Conservation (phyloP, 768 basidiomycete species). For the Suillus lakei region DNA sequence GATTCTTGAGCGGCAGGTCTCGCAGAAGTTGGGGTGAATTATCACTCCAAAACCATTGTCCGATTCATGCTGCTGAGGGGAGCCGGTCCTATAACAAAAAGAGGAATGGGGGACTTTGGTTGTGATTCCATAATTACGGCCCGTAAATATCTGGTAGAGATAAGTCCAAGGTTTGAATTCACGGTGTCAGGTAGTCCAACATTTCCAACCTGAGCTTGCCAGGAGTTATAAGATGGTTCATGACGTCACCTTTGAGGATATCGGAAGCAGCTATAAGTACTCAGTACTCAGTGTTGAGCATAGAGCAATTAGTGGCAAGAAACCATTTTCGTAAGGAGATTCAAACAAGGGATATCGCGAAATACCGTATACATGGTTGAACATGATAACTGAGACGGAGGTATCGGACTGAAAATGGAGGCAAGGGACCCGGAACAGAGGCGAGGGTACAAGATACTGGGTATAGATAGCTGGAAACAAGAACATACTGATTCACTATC, state of each 20-base stretch:
- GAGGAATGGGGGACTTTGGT: not conserved
- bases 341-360: not conserved
- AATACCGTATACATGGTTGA: not conserved
- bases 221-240: not conserved
- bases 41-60: not conserved
- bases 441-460: not conserved
- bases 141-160: not conserved
- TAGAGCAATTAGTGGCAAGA: no score
- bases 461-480: not conserved
- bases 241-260: not conserved
- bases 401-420: not conserved
- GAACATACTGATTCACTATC: not conserved
- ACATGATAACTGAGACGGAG: not conserved
- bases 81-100: not conserved
- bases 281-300: no score
- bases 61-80: not conserved
- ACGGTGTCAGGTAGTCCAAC: not conserved
- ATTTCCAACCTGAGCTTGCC: not conserved
- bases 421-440: not conserved
- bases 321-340: not conserved
- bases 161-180: not conserved
- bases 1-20: not conserved
- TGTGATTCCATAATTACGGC: not conserved
- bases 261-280: no score
- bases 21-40: not conserved